A percentile compares a stretch with the other conserved stretches of the same genome.
Evolutionary conservation across 75 land plant species (phyloP).

Genomic region (Picea glauca): DNA sequence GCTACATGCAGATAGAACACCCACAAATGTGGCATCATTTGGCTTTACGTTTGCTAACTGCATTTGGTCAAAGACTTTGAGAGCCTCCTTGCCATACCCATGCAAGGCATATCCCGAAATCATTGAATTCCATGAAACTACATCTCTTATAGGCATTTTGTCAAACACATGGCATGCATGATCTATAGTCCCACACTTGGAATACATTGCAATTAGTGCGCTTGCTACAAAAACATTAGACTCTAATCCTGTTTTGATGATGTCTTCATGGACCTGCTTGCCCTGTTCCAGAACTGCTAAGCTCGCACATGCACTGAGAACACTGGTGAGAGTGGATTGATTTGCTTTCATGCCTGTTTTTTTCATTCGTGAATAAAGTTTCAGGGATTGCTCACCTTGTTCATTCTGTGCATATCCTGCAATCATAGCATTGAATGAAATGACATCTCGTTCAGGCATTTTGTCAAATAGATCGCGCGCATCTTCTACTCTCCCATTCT

Average conservation of each 20-base stretch:
- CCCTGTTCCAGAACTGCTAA: constrained; percentile 23
- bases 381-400: constrained; percentile 25
- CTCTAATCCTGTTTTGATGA: constrained; percentile 46
- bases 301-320: constrained; percentile 43
- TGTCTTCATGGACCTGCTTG: constrained; percentile 31
- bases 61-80: constrained; percentile 46
- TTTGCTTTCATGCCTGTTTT: constrained; percentile 32
- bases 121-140: constrained; percentile 49
- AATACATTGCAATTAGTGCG: constrained; percentile 48
- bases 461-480: constrained; percentile 33
- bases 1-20: constrained; percentile 14
- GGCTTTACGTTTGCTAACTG: constrained; percentile 15
- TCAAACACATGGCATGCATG: constrained; percentile 29
- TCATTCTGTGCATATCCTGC: constrained; percentile 24
- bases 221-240: constrained; percentile 39
- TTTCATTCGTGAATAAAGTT: constrained; percentile 32
- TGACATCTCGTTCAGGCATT: constrained; percentile 42
- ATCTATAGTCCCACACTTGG: constrained; percentile 27
- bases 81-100: constrained; percentile 35
- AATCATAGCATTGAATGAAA: constrained; percentile 55
- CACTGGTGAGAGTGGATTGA: constrained; percentile 45
- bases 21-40: constrained; percentile 5
- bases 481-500: constrained; percentile 12
- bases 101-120: constrained; percentile 40
- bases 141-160: constrained; percentile 29